These are phyloP conservation scores for Globisporangium paddicum DNA, from an alignment of 352 stramenopile species.

Conservation along the genomic window DNA sequence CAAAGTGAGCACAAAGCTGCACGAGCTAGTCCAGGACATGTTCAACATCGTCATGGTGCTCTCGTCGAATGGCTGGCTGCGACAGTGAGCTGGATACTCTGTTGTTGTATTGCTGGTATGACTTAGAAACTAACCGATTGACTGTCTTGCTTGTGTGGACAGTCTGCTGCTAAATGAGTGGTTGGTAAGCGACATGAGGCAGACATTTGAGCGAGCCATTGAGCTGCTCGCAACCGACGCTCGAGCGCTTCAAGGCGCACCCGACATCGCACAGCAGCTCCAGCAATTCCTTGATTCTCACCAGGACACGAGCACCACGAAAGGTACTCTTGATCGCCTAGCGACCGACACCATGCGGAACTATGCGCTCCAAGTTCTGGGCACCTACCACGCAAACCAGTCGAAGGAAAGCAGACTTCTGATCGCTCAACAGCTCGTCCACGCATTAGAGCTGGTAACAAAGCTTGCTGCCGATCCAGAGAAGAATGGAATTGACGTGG, in stretches of 20 bases:
- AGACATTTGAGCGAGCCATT: slow-evolving; percentile 5
- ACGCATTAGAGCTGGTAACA: slow-evolving; percentile 7
- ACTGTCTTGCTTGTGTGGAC: slow-evolving; percentile 2
- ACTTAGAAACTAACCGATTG: neutral
- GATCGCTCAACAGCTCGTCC: slow-evolving; percentile 1
- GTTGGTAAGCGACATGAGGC: slow-evolving; percentile 16
- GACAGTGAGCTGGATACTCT: slow-evolving; percentile 9
- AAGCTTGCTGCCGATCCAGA: neutral
- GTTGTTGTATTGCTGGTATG: neutral
- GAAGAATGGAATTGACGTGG: neutral
- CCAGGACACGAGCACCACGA: too few species aligned
- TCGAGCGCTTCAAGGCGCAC: slow-evolving; percentile 13
- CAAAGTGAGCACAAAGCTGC: slow-evolving; percentile 16
- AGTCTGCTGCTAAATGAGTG: slow-evolving; percentile 23
- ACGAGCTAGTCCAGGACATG: slow-evolving; percentile 1
- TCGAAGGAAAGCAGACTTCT: neutral
- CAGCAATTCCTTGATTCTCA: slow-evolving; percentile 3
- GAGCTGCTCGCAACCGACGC: slow-evolving; percentile 17
- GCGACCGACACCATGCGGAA: neutral
- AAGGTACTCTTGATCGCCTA: too few species aligned
- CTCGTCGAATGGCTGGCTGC: slow-evolving; percentile 9
- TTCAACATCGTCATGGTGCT: slow-evolving; percentile 1
- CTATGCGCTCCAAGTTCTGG: slow-evolving; percentile 10
- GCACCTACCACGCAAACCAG: neutral
- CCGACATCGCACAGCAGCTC: slow-evolving; percentile 13